These are phyloP conservation scores for Penicillium sp. DNA, from an alignment of 2,329 filamentous ascomycete species.

Conservation along the genomic window DNA sequence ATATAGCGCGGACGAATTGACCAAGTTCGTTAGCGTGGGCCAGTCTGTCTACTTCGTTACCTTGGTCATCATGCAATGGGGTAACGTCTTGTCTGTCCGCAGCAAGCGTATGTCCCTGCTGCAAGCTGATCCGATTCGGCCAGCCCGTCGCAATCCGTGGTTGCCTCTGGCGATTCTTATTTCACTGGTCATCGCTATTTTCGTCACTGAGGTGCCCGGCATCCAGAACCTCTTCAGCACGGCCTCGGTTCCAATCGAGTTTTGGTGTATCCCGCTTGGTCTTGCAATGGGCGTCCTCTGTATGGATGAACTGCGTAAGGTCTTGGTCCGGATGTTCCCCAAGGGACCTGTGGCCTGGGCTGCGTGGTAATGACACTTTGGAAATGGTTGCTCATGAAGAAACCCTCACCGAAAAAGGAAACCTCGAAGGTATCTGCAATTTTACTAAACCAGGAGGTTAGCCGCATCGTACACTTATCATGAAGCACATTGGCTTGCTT, in stretches of 20 bases:
- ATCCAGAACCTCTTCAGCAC: conserved; percentile 51
- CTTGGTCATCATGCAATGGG: conserved; percentile 54
- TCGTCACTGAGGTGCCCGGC: conserved; percentile 52
- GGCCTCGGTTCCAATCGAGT: conserved; percentile 50
- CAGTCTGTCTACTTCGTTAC: conserved; percentile 56
- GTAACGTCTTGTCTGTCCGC: conserved; percentile 51
- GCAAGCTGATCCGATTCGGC: conserved; percentile 50
- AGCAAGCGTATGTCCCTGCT: conserved; percentile 53
- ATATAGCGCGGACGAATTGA: conserved; percentile 46
- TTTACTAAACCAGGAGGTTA: neutral
- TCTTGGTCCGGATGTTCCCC: conserved; percentile 48
- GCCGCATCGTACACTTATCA: neutral
- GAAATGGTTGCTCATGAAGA: neutral
- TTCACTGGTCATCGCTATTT: conserved; percentile 51
- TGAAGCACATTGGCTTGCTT: neutral
- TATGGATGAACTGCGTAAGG: conserved; percentile 55
- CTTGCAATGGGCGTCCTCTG: conserved; percentile 50
- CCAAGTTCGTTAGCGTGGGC: conserved; percentile 48
- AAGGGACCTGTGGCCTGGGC: conserved; percentile 45
- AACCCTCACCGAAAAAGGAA: neutral
- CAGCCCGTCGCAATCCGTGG: conserved; percentile 51
- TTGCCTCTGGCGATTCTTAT: conserved; percentile 47
- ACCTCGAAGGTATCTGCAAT: neutral
- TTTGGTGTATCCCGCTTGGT: conserved; percentile 52
- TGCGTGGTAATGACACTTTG: conserved; percentile 43